Evolutionary conservation across 75 land plant genomes (phyloP).

Genomic region (Selaginella moellendorffii): DNA sequence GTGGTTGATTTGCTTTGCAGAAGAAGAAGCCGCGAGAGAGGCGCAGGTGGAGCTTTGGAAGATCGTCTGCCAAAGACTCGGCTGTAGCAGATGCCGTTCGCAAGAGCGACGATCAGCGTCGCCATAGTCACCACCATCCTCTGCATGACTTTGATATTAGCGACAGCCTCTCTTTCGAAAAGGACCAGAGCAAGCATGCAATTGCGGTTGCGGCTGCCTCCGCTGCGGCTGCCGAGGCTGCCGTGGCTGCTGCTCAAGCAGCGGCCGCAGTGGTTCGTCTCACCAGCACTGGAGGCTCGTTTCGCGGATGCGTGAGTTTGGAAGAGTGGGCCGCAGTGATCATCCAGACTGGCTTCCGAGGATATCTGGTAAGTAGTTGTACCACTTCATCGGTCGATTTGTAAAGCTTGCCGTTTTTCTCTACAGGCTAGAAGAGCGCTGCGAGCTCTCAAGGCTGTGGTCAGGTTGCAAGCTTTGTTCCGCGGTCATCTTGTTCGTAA

Average conservation of each 20-base stretch:
- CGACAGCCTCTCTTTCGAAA: background rate
- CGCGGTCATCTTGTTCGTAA: background rate
- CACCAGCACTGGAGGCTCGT: constrained; percentile 15
- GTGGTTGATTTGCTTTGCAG: too few relatives aligned
- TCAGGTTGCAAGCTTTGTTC: background rate
- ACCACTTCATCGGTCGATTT: background rate
- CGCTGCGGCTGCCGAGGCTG: background rate
- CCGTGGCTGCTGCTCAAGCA: constrained; percentile 13
- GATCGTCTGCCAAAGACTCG: background rate
- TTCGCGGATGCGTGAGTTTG: background rate
- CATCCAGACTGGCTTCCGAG: constrained; percentile 53
- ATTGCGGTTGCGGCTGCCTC: constrained; percentile 8
- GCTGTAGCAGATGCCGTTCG: background rate
- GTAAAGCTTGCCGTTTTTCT: background rate
- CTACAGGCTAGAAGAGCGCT: background rate
- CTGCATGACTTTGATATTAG: background rate
- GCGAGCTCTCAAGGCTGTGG: background rate
- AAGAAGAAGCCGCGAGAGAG: background rate
- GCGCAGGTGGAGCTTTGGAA: constrained; percentile 15
- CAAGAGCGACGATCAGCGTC: background rate
- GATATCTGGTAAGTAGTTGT: constrained; percentile 31
- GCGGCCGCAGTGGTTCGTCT: constrained; percentile 1
- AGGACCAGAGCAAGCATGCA: constrained; percentile 2
- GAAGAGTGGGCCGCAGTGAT: constrained; percentile 41
- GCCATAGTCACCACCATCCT: background rate